Percentiles rank a stretch among this genome's conserved stretches.
These are phyloP conservation scores for Borovskyia barvae DNA, from an alignment of 208 protist species.

Conservation along the genomic window DNA sequence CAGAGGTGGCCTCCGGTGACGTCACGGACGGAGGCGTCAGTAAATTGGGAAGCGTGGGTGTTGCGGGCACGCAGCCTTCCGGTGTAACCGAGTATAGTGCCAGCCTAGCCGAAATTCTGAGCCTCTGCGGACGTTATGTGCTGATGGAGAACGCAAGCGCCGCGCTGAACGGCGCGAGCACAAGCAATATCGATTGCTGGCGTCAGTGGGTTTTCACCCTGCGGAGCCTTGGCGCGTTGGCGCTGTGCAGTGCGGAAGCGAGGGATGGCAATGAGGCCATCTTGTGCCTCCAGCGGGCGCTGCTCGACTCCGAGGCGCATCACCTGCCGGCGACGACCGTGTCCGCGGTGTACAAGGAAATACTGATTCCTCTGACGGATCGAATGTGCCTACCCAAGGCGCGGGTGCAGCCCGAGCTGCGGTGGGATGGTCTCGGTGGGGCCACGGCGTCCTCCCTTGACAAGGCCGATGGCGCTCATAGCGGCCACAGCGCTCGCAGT, in stretches of 20 bases:
- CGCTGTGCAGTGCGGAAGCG: slow-evolving; percentile 31
- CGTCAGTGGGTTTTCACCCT: slow-evolving; percentile 66
- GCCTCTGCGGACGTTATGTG: slow-evolving; percentile 30
- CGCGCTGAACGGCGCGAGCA: background rate
- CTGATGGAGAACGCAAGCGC: slow-evolving; percentile 3
- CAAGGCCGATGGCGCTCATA: no score
- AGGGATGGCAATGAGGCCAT: slow-evolving; percentile 48
- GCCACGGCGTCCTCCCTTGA: background rate
- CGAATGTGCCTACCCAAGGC: slow-evolving; percentile 45
- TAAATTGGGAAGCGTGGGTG: no score
- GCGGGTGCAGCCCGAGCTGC: slow-evolving; percentile 16
- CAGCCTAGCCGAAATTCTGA: slow-evolving; percentile 20
- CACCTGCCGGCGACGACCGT: slow-evolving; percentile 29
- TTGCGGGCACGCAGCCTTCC: no score
- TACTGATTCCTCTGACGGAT: slow-evolving; percentile 77
- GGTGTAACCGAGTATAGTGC: background rate
- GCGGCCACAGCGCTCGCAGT: background rate
- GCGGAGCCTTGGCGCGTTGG: slow-evolving; percentile 41
- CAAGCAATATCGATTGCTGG: slow-evolving; percentile 14
- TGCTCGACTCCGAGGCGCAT: slow-evolving; percentile 49
- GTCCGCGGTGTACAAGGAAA: slow-evolving; percentile 58
- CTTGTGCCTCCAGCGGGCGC: slow-evolving; percentile 55
- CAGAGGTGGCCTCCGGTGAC: no score
- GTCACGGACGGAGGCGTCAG: no score
- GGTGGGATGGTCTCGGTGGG: slow-evolving; percentile 1